Evolutionary conservation across 2,329 filamentous ascomycete species (phyloP).

Genomic region (Huntiella bhutanensis): DNA sequence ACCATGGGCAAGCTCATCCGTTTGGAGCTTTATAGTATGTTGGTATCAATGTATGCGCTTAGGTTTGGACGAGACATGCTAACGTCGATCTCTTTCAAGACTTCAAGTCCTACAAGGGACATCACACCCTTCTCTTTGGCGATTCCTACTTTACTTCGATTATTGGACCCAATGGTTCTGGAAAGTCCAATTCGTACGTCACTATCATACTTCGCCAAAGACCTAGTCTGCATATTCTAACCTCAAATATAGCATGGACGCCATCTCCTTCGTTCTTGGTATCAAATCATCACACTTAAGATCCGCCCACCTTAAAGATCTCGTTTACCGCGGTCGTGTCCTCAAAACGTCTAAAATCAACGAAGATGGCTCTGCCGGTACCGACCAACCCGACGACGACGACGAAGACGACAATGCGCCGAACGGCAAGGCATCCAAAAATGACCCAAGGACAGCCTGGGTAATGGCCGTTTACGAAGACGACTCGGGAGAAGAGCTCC

Average conservation of each 20-base stretch:
- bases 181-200: constrained; percentile 88
- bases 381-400: constrained; percentile 41
- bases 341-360: constrained; percentile 85
- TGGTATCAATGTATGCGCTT: constrained; percentile 13
- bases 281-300: constrained; percentile 98
- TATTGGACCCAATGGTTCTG: constrained; percentile 97
- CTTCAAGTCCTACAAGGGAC: constrained; percentile 99
- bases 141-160: constrained; percentile 99
- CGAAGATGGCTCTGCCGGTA: constrained; percentile 61
- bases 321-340: constrained; percentile 89
- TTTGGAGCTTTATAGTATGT: constrained; percentile 79
- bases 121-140: constrained; percentile 83
- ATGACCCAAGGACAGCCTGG: constrained; percentile 88
- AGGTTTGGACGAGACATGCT: constrained; percentile 8
- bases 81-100: constrained; percentile 30
- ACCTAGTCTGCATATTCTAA: background rate
- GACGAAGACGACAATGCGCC: constrained; percentile 39
- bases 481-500: constrained; percentile 83
- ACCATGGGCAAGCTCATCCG: constrained; percentile 92
- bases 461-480: constrained; percentile 99
- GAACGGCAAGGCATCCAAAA: constrained; percentile 45
- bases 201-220: background rate
- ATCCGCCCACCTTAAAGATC: constrained; percentile 79
- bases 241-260: constrained; percentile 59
- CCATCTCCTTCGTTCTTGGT: constrained; percentile 94